Conservation (phyloP, 129 eudicot genomes). For the Saposhnikovia divaricata region DNA sequence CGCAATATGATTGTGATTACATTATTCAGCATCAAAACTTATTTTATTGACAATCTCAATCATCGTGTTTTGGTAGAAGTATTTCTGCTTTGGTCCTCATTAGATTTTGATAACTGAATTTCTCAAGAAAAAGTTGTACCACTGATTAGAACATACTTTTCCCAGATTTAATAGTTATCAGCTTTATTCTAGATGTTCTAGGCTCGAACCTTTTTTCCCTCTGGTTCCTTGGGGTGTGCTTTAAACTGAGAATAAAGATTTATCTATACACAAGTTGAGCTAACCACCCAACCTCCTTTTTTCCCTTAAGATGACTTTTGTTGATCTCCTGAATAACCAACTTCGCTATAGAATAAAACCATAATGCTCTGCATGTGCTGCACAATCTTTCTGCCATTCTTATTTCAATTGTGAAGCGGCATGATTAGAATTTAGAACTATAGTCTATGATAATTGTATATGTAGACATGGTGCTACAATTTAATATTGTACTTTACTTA, state of each 20-base stretch:
- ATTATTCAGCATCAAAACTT: too few species aligned
- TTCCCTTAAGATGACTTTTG: not conserved
- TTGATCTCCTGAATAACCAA: not conserved
- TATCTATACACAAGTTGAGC: not conserved
- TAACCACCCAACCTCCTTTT: not conserved
- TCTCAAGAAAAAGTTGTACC: too few species aligned
- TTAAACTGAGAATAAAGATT: not conserved
- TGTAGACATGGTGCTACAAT: slow-evolving; percentile 10
- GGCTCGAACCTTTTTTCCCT: not conserved
- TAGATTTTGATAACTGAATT: too few species aligned
- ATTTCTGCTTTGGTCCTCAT: too few species aligned
- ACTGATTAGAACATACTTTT: too few species aligned
- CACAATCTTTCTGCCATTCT: not conserved
- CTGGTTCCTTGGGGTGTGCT: not conserved
- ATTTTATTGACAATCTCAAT: too few species aligned
- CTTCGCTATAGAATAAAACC: not conserved
- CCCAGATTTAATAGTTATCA: not conserved
- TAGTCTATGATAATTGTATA: not conserved
- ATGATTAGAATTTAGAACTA: not conserved
- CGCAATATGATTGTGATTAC: too few species aligned
- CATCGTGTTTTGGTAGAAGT: too few species aligned
- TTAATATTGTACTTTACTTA: slow-evolving; percentile 12
- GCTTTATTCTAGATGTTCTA: not conserved
- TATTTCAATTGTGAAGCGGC: slow-evolving; percentile 2
- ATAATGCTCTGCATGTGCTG: slow-evolving; percentile 32